Conservation (phyloP, 495 filamentous ascomycete genomes). For the Podospora anserina region DNA sequence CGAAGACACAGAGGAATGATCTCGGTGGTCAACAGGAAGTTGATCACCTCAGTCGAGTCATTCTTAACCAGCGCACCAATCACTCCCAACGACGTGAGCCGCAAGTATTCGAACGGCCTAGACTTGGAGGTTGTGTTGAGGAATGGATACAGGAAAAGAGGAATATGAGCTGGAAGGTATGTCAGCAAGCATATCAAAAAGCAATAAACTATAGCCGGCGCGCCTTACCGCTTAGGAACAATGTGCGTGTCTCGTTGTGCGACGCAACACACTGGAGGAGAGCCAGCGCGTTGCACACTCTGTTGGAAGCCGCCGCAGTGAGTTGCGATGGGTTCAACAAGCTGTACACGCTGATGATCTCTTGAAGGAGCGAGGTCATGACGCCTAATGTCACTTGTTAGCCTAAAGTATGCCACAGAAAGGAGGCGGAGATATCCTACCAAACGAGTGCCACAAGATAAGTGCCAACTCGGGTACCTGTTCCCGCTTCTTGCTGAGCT, state of each 20-base stretch:
- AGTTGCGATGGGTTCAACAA: conserved; percentile 94
- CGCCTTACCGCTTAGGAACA: conserved; percentile 82
- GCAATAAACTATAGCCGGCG: neutral
- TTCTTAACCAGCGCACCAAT: conserved; percentile 99
- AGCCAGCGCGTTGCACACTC: conserved; percentile 96
- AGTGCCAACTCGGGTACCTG: conserved; percentile 95
- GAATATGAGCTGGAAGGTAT: conserved; percentile 76
- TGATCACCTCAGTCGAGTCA: conserved; percentile 97
- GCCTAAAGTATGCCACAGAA: neutral
- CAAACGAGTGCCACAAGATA: conserved; percentile 98
- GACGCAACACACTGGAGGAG: conserved; percentile 97
- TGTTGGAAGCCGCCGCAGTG: conserved; percentile 92
- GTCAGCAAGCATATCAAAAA: conserved; percentile 18
- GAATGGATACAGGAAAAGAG: conserved; percentile 96
- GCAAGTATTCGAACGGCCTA: conserved; percentile 95
- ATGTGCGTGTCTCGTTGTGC: conserved; percentile 88
- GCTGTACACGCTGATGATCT: conserved; percentile 98
- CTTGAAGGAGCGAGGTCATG: conserved; percentile 95
- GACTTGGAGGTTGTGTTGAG: conserved; percentile 99
- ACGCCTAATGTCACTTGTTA: conserved; percentile 60
- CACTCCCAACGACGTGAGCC: conserved; percentile 94
- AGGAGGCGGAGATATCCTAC: conserved; percentile 49
- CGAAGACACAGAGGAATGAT: conserved; percentile 97
- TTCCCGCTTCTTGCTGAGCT: conserved; percentile 97
- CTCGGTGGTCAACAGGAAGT: conserved; percentile 97